phyloP scores from a whole-genome alignment of 495 filamentous ascomycete genomes.

The Corynascus novoguineensis region DNA sequence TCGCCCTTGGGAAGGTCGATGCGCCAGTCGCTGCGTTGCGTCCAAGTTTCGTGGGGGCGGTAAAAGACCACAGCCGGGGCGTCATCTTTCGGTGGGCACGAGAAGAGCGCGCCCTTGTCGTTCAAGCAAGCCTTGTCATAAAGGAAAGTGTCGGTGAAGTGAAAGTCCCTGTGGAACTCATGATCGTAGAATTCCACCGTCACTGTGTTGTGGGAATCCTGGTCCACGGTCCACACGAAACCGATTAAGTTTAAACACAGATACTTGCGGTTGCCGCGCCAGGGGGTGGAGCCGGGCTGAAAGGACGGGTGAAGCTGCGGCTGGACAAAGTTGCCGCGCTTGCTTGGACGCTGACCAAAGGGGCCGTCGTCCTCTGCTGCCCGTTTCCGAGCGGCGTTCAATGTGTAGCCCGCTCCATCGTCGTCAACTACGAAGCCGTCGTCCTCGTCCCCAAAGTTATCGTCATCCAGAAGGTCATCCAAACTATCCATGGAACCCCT shows the following conservation, averaged over 20 bases:
- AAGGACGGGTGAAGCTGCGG: slow-evolving; percentile 76
- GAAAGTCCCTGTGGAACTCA: slow-evolving; percentile 85
- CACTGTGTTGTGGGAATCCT: slow-evolving; percentile 89
- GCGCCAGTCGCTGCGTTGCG: slow-evolving; percentile 81
- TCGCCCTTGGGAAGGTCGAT: slow-evolving; percentile 78
- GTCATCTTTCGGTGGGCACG: slow-evolving; percentile 64
- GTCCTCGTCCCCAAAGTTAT: slow-evolving; percentile 56
- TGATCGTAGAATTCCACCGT: slow-evolving; percentile 97
- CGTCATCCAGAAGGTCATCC: slow-evolving; percentile 50
- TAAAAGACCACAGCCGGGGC: slow-evolving; percentile 85
- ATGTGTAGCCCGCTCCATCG: slow-evolving; percentile 84
- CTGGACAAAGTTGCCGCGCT: slow-evolving; percentile 49
- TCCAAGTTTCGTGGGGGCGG: slow-evolving; percentile 96
- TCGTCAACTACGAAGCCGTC: slow-evolving; percentile 91
- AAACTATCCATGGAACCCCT: slow-evolving; percentile 43
- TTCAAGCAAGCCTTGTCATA: slow-evolving; percentile 93
- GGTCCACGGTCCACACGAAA: slow-evolving; percentile 94
- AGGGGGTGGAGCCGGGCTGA: slow-evolving; percentile 90
- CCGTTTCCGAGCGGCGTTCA: slow-evolving; percentile 67
- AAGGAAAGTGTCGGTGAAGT: slow-evolving; percentile 91
- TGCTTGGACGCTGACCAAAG: slow-evolving; percentile 33
- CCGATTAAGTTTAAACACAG: slow-evolving; percentile 89
- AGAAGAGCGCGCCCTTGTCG: slow-evolving; percentile 81
- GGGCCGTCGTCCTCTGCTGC: slow-evolving; percentile 43
- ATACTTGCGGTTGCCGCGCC: slow-evolving; percentile 89